phyloP scores from a whole-genome alignment of 805 yeast species.

The Dipodascus albidus region DNA sequence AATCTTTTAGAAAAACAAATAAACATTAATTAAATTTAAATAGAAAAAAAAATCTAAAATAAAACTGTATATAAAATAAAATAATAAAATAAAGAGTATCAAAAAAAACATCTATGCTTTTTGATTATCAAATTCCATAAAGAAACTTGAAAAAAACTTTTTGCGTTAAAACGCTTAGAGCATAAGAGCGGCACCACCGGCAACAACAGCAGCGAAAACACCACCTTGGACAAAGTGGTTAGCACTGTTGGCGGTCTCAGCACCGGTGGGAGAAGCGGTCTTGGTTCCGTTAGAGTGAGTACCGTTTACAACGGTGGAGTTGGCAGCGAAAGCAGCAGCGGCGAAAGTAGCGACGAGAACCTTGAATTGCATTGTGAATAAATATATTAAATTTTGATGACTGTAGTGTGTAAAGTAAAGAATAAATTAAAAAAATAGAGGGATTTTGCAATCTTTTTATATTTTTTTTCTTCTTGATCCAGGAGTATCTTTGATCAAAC shows the following conservation, averaged over 20 bases:
- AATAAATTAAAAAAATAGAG: neutral
- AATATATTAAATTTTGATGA: no score
- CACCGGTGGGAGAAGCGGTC: slow-evolving; percentile 18
- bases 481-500: no score
- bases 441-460: neutral
- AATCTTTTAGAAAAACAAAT: no score
- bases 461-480: no score
- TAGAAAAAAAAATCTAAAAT: neutral
- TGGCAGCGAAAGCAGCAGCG: slow-evolving; percentile 20
- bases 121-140: neutral
- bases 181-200: slow-evolving; percentile 29
- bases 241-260: slow-evolving; percentile 19
- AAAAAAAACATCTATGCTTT: neutral
- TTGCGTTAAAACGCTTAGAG: slow-evolving; percentile 18
- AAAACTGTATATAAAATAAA: neutral
- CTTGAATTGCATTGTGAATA: slow-evolving; percentile 23
- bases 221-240: slow-evolving; percentile 27
- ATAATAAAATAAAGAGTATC: neutral
- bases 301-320: slow-evolving; percentile 12
- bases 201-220: slow-evolving; percentile 29
- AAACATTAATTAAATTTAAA: no score
- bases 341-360: slow-evolving; percentile 17
- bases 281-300: slow-evolving; percentile 12
- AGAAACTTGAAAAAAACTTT: neutral
- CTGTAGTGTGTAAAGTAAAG: neutral